A percentile compares a stretch with the other conserved stretches of the same genome.
Conservation (phyloP, 139 green algal genomes). For the Pseudopediastrum boryanum region DNA sequence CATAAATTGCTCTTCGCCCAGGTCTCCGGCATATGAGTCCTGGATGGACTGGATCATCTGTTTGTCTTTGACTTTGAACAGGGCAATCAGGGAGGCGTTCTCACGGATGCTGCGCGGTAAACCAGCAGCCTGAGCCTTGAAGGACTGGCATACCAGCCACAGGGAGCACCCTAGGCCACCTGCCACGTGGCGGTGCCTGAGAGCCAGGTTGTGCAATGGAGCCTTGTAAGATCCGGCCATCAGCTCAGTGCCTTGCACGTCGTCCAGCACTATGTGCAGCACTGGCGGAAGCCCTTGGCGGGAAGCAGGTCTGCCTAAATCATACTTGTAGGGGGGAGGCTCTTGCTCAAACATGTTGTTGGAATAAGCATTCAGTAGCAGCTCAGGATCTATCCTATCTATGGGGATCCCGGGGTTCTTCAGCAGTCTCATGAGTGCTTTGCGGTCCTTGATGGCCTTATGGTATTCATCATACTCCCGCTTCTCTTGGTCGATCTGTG, state of each 20-base stretch:
- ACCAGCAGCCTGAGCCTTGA: conserved; percentile 7
- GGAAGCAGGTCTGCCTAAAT: neutral
- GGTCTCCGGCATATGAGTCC: neutral
- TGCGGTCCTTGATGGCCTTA: neutral
- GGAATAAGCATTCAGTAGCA: neutral
- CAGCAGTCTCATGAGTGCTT: neutral
- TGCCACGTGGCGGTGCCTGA: conserved; percentile 4
- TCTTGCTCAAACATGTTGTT: neutral
- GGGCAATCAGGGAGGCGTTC: conserved; percentile 1
- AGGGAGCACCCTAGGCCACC: conserved; percentile 6
- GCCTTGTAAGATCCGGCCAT: conserved; percentile 13
- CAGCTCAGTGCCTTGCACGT: conserved; percentile 18
- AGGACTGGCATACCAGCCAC: neutral
- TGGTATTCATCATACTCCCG: neutral
- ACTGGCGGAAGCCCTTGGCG: neutral
- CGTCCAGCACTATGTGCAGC: conserved; percentile 17
- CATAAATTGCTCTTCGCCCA: conserved; percentile 6
- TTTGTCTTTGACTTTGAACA: conserved; percentile 12
- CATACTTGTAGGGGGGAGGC: neutral
- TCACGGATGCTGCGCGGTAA: conserved; percentile 1
- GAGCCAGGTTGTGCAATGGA: conserved; percentile 5
- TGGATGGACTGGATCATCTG: neutral
- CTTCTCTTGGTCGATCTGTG: neutral
- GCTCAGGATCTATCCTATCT: neutral
- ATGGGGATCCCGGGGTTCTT: neutral